Evolutionary conservation across 2,329 filamentous ascomycete genomes (phyloP), one percentile per base, ranked within the genome.

Genomic region (Ceratocystis lukuohia): DNA sequence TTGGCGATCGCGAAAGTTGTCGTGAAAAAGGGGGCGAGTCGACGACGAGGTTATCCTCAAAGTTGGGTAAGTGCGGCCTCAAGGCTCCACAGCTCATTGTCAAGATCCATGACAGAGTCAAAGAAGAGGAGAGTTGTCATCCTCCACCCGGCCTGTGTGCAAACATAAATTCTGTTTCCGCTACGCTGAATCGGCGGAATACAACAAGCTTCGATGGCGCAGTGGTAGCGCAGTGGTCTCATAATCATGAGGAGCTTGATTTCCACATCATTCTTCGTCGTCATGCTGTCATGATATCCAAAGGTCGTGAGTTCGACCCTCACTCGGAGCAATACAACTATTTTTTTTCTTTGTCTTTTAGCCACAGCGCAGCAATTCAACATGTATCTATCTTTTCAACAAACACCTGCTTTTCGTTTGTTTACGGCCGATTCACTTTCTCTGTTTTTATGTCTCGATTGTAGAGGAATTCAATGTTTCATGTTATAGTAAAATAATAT

Each of bases 241-340:
- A 68, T 68, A 65, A 30, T 68, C 48, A 65, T 68, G 66, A 68
- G 66, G 66, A 65, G 63, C 63, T 68, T 68, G 66, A 50, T 68
- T 63, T 63, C 61, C 25, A 33, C 10, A 37, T 37, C 33, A 37
- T 37, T 37, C 33, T 37, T 12, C 33, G 10, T 37, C 3, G 17
- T 30, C 12, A 59, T 30, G 22, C 10, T 59, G 22, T 59, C 53
- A 64, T 67, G 62, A 62, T 53, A 69, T 69, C 68, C 66, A 67
- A 69, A 69, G 68, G 66, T 69, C 68, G 66, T 68, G 68, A 68
- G 68, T 69, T 69, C 68, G 68, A 69, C 66, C 68, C 68, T 69
- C 66, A 68, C 66, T 67, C 64, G 65, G 68, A 67, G 65, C 68
- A 69, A 10, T 6, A 1, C 17, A 28, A 59, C 59, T 57, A 2